Percentiles rank a stretch among this genome's conserved stretches.
phyloP scores from a whole-genome alignment of 805 yeast species.

The Cyberlindnera subsufficiens region DNA sequence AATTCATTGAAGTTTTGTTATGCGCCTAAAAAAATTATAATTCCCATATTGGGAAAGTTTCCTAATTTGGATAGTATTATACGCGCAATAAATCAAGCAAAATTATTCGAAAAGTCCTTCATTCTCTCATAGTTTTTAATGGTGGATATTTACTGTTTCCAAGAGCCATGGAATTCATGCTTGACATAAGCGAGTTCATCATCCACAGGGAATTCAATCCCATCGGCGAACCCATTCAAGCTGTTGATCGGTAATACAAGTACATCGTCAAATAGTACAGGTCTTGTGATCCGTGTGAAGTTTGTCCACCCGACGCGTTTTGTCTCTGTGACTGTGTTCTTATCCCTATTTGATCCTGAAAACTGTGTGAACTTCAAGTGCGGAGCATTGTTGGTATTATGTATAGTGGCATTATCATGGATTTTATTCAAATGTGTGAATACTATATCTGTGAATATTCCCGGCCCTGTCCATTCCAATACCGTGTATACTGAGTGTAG shows the following conservation, averaged over 20 bases:
- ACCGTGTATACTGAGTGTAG: conserved; percentile 57
- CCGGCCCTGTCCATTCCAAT: conserved; percentile 52
- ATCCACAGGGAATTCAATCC: conserved; percentile 5
- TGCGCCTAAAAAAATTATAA: no score
- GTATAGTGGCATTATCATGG: neutral
- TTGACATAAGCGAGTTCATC: conserved; percentile 10
- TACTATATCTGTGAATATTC: conserved; percentile 43
- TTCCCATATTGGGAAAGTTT: no score
- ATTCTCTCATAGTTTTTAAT: no score
- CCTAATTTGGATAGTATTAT: no score
- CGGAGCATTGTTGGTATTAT: conserved; percentile 32
- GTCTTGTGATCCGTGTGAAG: conserved; percentile 13
- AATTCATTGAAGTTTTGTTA: no score
- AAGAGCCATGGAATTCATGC: conserved; percentile 18
- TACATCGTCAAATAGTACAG: conserved; percentile 18
- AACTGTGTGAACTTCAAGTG: conserved; percentile 4
- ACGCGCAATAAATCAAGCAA: no score
- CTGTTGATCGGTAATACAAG: conserved; percentile 15
- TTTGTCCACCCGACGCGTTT: conserved; percentile 16
- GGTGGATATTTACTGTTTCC: conserved; percentile 8
- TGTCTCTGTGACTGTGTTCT: conserved; percentile 6
- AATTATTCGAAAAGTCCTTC: no score
- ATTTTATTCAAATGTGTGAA: conserved; percentile 39
- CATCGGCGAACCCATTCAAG: conserved; percentile 17
- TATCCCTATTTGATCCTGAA: conserved; percentile 10